These are phyloP conservation scores for Globisporangium spiculum DNA, from an alignment of 352 stramenopile genomes.

Conservation along the genomic window DNA sequence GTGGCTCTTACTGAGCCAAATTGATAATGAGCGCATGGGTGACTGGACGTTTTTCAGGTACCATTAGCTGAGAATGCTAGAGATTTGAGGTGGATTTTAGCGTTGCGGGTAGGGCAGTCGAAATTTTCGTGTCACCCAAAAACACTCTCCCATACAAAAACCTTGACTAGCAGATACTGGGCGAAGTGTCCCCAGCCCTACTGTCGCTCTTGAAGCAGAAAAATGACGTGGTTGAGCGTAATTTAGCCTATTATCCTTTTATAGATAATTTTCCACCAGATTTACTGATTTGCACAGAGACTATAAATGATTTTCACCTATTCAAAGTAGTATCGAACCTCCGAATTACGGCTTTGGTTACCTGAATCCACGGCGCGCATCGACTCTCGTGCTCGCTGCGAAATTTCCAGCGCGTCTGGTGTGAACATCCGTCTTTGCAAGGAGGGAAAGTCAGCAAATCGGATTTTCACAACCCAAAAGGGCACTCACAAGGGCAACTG, in stretches of 20 bases:
- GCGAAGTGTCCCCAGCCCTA: not conserved
- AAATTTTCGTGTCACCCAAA: constrained; percentile 12
- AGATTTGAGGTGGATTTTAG: constrained; percentile 4
- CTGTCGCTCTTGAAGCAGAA: not conserved
- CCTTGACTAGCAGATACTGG: not conserved
- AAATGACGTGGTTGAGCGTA: not conserved
- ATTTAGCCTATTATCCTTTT: not conserved
- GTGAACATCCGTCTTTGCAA: not conserved
- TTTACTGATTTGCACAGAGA: not conserved
- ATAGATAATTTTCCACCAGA: not conserved
- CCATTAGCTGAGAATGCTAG: not conserved
- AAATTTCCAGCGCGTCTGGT: not conserved
- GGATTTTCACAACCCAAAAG: constrained; percentile 1
- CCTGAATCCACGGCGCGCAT: not conserved
- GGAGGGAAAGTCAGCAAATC: not conserved
- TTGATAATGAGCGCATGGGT: not conserved
- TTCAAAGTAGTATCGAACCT: not conserved
- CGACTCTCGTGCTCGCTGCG: not conserved
- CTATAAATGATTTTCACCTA: not conserved
- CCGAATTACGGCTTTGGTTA: not conserved
- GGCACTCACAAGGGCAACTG: not conserved
- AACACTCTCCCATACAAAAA: constrained; percentile 2
- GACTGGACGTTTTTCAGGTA: not conserved
- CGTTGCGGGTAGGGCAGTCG: not conserved
- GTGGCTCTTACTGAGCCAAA: not conserved